Conservation (phyloP, 2,329 filamentous ascomycete species). For the Claviceps sp. region DNA sequence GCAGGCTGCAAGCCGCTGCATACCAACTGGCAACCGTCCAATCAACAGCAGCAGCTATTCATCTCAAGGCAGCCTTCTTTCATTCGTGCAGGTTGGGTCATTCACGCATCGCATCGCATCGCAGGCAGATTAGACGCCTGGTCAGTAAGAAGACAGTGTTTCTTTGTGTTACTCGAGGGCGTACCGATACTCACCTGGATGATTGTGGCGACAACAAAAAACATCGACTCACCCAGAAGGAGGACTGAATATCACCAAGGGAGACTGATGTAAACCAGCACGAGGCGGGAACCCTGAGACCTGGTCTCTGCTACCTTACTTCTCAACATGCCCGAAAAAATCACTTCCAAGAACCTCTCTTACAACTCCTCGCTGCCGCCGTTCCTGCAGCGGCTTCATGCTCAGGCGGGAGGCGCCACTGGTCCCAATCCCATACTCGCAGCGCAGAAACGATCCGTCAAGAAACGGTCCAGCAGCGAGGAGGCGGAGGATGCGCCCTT, state of each 20-base stretch:
- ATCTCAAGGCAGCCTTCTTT: no score
- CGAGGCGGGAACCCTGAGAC: background rate
- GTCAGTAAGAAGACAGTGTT: no score
- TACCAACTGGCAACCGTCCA: background rate
- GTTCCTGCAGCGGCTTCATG: conserved; percentile 44
- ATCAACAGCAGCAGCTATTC: background rate
- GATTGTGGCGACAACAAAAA: background rate
- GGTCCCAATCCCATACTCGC: conserved; percentile 40
- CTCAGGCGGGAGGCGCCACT: conserved; percentile 34
- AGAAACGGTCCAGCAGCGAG: conserved; percentile 46
- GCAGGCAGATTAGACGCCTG: no score
- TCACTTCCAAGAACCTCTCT: conserved; percentile 56
- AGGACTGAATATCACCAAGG: background rate
- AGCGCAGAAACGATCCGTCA: conserved; percentile 32
- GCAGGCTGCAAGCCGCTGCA: background rate
- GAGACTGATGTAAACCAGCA: background rate
- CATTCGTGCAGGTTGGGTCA: no score
- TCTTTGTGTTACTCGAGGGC: no score
- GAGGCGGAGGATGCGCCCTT: conserved; percentile 67
- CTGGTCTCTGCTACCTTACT: background rate
- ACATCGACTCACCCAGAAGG: background rate
- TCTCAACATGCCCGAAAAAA: conserved; percentile 38
- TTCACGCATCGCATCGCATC: no score
- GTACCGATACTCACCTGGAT: no score
- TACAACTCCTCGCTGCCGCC: conserved; percentile 49